These are phyloP conservation scores for Colletotrichum somersetense DNA, from an alignment of 2,329 filamentous ascomycete genomes.

Conservation along the genomic window DNA sequence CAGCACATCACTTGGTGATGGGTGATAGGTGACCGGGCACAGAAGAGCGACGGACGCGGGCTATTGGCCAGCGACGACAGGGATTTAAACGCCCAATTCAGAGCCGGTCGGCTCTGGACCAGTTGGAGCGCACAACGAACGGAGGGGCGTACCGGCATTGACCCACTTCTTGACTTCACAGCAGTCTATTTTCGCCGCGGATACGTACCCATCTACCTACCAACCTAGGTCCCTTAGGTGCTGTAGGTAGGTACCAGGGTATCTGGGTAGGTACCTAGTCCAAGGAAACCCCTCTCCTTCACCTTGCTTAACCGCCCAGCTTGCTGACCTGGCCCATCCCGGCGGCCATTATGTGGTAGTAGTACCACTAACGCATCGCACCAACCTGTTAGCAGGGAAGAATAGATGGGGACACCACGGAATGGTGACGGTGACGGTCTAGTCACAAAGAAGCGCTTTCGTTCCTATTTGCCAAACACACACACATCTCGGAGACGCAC, in stretches of 20 bases:
- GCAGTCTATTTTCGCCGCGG: constrained; percentile 29
- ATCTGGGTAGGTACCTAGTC: background rate
- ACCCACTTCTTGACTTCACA: constrained; percentile 14
- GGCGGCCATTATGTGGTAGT: constrained; percentile 34
- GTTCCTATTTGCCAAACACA: constrained; percentile 34
- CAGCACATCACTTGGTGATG: constrained; percentile 41
- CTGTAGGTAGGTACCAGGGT: too few species aligned
- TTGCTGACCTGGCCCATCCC: constrained; percentile 39
- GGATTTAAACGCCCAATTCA: constrained; percentile 40
- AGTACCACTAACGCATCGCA: constrained; percentile 30
- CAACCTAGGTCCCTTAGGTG: too few species aligned
- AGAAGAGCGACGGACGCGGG: constrained; percentile 18
- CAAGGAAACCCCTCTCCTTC: constrained; percentile 37
- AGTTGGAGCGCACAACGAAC: constrained; percentile 5
- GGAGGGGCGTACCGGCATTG: constrained; percentile 24
- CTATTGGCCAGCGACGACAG: constrained; percentile 33
- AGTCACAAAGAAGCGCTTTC: constrained; percentile 1
- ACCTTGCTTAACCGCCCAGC: constrained; percentile 42
- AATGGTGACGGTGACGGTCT: constrained; percentile 20
- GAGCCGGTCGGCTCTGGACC: constrained; percentile 19
- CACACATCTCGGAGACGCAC: constrained; percentile 23
- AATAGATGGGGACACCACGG: constrained; percentile 26
- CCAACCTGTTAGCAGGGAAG: constrained; percentile 23
- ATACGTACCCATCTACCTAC: background rate
- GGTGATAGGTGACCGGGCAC: constrained; percentile 39